Percentiles rank a stretch among this genome's conserved stretches.
phyloP scores from a whole-genome alignment of 805 yeast species.

The Cyberlindnera maritima region DNA sequence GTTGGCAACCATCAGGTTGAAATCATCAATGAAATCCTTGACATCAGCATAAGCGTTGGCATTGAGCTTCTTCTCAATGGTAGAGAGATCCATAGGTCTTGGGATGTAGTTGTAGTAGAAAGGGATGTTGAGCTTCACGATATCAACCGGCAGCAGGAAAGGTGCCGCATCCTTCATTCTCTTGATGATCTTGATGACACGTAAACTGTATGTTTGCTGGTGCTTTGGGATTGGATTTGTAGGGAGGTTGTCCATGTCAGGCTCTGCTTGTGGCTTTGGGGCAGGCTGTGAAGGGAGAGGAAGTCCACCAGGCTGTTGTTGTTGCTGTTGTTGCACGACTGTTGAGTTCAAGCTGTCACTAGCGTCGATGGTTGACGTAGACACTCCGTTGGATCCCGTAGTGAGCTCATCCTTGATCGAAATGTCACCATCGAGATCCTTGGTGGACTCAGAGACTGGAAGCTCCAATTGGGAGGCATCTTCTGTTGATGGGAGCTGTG shows the following conservation, averaged over 20 bases:
- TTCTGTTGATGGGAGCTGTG: neutral
- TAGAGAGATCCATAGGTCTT: constrained; percentile 90
- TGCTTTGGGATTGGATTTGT: constrained; percentile 71
- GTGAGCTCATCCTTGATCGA: neutral
- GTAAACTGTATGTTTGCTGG: constrained; percentile 76
- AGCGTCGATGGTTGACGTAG: neutral
- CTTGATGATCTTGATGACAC: constrained; percentile 81
- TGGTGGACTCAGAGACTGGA: constrained; percentile 4
- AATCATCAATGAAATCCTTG: constrained; percentile 68
- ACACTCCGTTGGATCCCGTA: too few relatives aligned
- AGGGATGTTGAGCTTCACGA: constrained; percentile 83
- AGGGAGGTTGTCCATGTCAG: constrained; percentile 70
- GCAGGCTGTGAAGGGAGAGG: constrained; percentile 48
- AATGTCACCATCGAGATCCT: neutral
- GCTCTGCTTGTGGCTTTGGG: constrained; percentile 71
- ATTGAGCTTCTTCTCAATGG: constrained; percentile 78
- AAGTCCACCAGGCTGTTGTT: constrained; percentile 1
- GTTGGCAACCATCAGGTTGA: constrained; percentile 80
- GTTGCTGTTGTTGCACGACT: neutral
- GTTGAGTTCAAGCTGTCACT: neutral
- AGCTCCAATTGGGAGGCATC: neutral
- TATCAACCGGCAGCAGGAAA: constrained; percentile 87
- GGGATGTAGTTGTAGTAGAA: constrained; percentile 79
- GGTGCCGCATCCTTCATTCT: constrained; percentile 92
- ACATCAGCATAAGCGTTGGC: constrained; percentile 71